Evolutionary conservation across 2,329 filamentous ascomycete species (phyloP).

Genomic region (Cercospora sp.): DNA sequence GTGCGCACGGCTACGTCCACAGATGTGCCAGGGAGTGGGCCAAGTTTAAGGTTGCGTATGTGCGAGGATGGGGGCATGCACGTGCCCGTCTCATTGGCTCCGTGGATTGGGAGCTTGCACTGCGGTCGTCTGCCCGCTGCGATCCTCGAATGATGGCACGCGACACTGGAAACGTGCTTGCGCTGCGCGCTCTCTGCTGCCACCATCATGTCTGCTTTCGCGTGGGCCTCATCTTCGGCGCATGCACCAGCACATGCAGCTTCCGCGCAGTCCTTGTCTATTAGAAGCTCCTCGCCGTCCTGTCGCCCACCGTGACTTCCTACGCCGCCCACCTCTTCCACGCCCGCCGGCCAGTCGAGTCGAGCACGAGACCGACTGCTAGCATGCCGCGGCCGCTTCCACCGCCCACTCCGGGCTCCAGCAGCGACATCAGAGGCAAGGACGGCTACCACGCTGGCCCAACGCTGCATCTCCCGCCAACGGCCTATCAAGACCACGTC

Average conservation of each 20-base stretch:
- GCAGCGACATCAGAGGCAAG: slow-evolving; percentile 74
- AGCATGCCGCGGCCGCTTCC: slow-evolving; percentile 66
- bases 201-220: slow-evolving; percentile 8
- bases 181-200: slow-evolving; percentile 13
- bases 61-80: slow-evolving; percentile 7
- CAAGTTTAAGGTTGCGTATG: background rate
- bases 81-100: slow-evolving; percentile 11
- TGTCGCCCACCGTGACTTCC: slow-evolving; percentile 34
- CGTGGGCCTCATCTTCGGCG: slow-evolving; percentile 17
- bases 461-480: slow-evolving; percentile 74
- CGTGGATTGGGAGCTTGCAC: background rate
- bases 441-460: slow-evolving; percentile 64
- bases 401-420: slow-evolving; percentile 77
- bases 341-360: slow-evolving; percentile 33
- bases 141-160: slow-evolving; percentile 22
- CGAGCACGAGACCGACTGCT: background rate
- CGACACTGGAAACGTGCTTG: slow-evolving; percentile 23
- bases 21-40: background rate
- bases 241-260: slow-evolving; percentile 8
- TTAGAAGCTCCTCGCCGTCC: slow-evolving; percentile 6
- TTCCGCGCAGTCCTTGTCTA: background rate
- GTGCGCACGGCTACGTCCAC: background rate
- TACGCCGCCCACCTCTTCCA: slow-evolving; percentile 34
- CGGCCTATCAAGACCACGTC: slow-evolving; percentile 57
- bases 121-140: background rate